Evolutionary conservation across 2,329 filamentous ascomycete genomes (phyloP), one percentile per base, ranked within the genome.

Genomic region (Sporothrix euskadiensis): DNA sequence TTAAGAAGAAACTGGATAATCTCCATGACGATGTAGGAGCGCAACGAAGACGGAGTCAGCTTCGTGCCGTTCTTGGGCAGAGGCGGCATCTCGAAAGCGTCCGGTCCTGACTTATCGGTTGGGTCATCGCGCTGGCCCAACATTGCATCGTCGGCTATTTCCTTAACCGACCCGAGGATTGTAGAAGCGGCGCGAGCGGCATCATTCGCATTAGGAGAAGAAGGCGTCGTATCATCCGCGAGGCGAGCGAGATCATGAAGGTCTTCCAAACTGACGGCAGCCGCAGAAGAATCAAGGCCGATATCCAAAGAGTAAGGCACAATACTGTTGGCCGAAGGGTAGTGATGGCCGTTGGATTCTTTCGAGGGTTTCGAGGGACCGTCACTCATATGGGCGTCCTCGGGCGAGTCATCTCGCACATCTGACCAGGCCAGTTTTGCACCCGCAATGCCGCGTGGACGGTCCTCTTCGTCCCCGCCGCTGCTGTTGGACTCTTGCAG

Each of bases 1-100:
- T 81, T 78, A 14, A 86, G 78, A 10, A 86, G 79, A 73, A 84
- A 81, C 14, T 80, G 76, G 59, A 85, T 80, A 66, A 85, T 83
- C 66, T 83, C 80, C n/a, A 78, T 78, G 2, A 80, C 79, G 52
- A 83, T 82, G 7, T 80, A 78, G 10, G 78, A 77, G 59, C 78
- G 75, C 54, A 75, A 4, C 4, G 59, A 47, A 12, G 65, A 70
- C 7, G 70, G 32, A 14, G 73, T 77, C 41, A 75, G 39, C 70
- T 78, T 77, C 52, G 74, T 71, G 32, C 73, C 71, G 71, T 78
- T 77, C 35, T 77, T 74, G 14, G 75, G 73, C 4, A 75, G 68
- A 9, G 76, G 69, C 8, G 77, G 77, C 70, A 77, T 73, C 22
- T 41, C 57, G 61, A 77, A 75, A 2, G 56, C 69, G 19, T n/a